Percentiles rank a stretch among this genome's conserved stretches.
Evolutionary conservation across 305 asterid species (phyloP).

Genomic region (Fraxinus sp.): DNA sequence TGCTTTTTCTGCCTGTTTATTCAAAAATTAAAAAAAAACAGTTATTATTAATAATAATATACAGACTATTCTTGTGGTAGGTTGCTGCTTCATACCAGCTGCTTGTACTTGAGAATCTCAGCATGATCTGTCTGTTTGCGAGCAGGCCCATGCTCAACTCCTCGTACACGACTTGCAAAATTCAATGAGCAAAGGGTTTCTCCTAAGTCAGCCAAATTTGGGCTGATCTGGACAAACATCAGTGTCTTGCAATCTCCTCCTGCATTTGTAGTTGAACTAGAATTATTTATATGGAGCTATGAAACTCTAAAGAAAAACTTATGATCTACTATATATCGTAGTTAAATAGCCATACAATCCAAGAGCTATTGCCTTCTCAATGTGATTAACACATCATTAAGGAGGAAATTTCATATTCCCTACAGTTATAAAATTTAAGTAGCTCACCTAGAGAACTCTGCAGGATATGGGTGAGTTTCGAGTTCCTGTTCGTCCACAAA

Average conservation of each 20-base stretch:
- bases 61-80: neutral
- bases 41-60: neutral
- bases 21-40: slow-evolving; percentile 7
- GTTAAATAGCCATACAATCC: neutral
- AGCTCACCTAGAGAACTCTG: slow-evolving; percentile 88
- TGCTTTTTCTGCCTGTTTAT: slow-evolving; percentile 78
- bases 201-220: slow-evolving; percentile 64
- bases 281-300: slow-evolving; percentile 11
- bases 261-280: slow-evolving; percentile 40
- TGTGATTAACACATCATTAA: neutral
- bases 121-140: slow-evolving; percentile 69
- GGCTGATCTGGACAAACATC: slow-evolving; percentile 96
- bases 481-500: slow-evolving; percentile 61
- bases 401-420: neutral
- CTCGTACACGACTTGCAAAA: slow-evolving; percentile 92
- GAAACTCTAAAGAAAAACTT: neutral
- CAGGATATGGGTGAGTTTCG: slow-evolving; percentile 95
- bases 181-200: slow-evolving; percentile 91
- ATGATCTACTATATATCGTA: neutral
- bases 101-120: slow-evolving; percentile 79
- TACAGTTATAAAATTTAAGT: neutral
- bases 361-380: neutral
- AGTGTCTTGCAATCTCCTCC: slow-evolving; percentile 93
- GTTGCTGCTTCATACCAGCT: slow-evolving; percentile 56
- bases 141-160: slow-evolving; percentile 96